Evolutionary conservation across 1,284 basidiomycete species (phyloP).

Genomic region (Leucoagaricus sp.): DNA sequence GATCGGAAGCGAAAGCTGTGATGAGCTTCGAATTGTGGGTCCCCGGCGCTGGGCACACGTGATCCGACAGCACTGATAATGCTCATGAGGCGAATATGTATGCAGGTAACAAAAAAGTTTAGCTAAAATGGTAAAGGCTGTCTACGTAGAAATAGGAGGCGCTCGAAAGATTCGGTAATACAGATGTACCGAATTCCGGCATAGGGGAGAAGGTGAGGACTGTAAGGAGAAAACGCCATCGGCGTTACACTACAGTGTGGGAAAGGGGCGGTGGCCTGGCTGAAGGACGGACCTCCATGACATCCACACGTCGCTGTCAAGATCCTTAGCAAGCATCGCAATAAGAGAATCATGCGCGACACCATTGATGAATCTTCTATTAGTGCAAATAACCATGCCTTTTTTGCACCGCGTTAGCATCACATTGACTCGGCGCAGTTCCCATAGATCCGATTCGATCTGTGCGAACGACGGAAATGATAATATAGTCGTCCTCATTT

Average conservation of each 20-base stretch:
- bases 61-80: background rate
- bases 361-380: conserved; percentile 20
- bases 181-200: no score
- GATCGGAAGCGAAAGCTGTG: background rate
- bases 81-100: background rate
- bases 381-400: conserved; percentile 26
- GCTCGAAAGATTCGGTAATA: no score
- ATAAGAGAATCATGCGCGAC: conserved; percentile 18
- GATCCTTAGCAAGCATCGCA: conserved; percentile 14
- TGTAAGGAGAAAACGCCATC: background rate
- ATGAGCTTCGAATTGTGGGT: background rate
- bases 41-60: background rate
- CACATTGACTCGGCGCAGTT: conserved; percentile 55
- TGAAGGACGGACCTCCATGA: conserved; percentile 12
- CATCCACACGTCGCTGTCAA: conserved; percentile 20
- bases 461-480: conserved; percentile 46
- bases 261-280: conserved; percentile 9
- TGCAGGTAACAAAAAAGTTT: background rate
- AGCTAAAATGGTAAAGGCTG: no score
- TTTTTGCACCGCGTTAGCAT: conserved; percentile 61
- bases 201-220: no score
- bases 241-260: background rate
- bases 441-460: conserved; percentile 31
- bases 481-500: conserved; percentile 56
- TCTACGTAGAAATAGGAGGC: no score